Base-by-base conservation (phyloP, 345 rosid genomes). In the Psidium friedrichsthalianum region DNA sequence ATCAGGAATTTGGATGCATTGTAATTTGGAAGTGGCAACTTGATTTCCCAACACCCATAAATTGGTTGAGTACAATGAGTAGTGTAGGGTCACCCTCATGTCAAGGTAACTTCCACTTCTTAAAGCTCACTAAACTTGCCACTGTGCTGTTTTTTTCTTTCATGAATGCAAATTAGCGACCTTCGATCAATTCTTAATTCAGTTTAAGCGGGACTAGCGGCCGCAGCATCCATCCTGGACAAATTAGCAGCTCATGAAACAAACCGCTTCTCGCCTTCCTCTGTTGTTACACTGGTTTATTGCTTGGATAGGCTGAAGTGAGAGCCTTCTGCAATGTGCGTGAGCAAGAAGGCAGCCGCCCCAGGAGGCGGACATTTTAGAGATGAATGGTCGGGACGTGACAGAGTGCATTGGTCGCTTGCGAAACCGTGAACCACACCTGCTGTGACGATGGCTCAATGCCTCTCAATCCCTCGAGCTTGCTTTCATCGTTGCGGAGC, bases 301-400 rank as follows among this genome's bases (percentile, higher is more conserved):
- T 55, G 53, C 11, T 11, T 82, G 56, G 25, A 18, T 89, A 93
- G 96, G 94, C 93, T 53, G 94, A 94, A 87, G 91, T 93, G 86
- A 92, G 91, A 88, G 95, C 96, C 25, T 92, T 94, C 90, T 94
- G 92, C 54, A 94, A 93, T 82, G 96, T 94, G 88, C 95, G 92
- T 58, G 95, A 94, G 86, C 94, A 92, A 93, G 94, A 92, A 89
- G 96, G 94, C 18, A 94, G 96, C 88, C 94, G 90, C 86, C 96
- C 95, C 56, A 0, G 96, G 95, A 89, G 95, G 95, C 13, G 89
- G 91, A 83, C 95, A 91, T 83, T 84, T 84, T 94, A 22, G 96
- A 93, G 90, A 94, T 93, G 95, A 93, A 95, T 0, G 95, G 96
- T 55, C 95, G 93, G 86, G 93, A 94, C 64, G 96, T 93, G 90